Base-by-base conservation (phyloP, 768 basidiomycete genomes). In the Trametes gibbosa region DNA sequence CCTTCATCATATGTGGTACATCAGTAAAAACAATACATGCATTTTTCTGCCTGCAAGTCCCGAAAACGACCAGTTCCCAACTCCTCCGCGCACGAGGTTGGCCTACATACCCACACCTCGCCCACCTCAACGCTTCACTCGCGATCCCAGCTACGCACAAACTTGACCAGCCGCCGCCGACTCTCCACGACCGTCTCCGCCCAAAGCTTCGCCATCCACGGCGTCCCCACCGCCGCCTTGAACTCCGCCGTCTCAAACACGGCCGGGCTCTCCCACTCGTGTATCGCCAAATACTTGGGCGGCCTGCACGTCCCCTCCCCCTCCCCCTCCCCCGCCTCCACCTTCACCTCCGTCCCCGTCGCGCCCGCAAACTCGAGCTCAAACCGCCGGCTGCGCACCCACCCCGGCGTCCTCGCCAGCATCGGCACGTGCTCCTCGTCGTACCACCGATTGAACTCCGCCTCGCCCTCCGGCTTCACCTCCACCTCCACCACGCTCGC, bases 341-440 rank as follows among this genome's bases (percentile, higher is more conserved):
- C 5, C 10, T 35, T 62, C 59, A 17, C 72, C 24, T 65, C 67
- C 19, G 54, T 35, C 19, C 69, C 70, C 21, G 50, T 49, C 46
- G 46, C 52, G 21, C 55, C 55, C 24, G 52, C 45, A 13, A 61
- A 61, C 39, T 57, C 63, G 6, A 79, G 70, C 13, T 67, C 70
- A 62, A 76, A 82, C 39, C 80, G 74, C 53, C 72, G 68, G 6
- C 76, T 79, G 41, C 76, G 73, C n/a, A 74, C 55, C 76, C 79
- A 81, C 10, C 73, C 75, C 1, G 80, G 79, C 9, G 70, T 69
- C 51, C 69, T 70, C 27, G 73, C 66, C 37, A 82, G 73, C 61
- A 79, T 62, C 50, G 72, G 71, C 32, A 70, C 58, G 35, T 69
- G 66, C 56, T 70, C 67, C 41, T 70, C 67, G 55, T 66, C 63